Evolutionary conservation across 1,284 basidiomycete genomes (phyloP).

Genomic region (Marasmius sp.): DNA sequence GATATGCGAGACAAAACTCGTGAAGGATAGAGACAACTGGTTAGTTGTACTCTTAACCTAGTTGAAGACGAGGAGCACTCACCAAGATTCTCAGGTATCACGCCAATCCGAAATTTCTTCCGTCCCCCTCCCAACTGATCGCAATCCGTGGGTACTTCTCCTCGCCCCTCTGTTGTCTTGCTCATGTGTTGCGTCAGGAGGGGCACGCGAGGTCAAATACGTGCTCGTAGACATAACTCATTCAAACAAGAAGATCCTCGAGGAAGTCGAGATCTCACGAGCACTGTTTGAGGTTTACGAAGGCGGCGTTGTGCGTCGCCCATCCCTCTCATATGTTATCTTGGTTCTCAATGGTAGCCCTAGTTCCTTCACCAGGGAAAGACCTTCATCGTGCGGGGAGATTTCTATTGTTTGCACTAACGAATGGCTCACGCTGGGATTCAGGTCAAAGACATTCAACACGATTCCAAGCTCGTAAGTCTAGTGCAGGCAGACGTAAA

Average conservation of each 20-base stretch:
- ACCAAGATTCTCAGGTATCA: constrained; percentile 62
- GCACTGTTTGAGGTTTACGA: constrained; percentile 86
- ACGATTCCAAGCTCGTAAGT: constrained; percentile 75
- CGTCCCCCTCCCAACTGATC: constrained; percentile 73
- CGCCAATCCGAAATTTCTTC: constrained; percentile 74
- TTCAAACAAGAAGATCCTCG: constrained; percentile 57
- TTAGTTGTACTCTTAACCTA: constrained; percentile 26
- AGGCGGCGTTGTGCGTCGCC: constrained; percentile 64
- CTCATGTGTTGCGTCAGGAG: constrained; percentile 33
- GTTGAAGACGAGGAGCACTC: no score
- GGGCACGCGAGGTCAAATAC: constrained; percentile 79
- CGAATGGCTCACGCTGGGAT: not conserved
- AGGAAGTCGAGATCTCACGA: constrained; percentile 85
- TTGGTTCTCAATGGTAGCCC: constrained; percentile 4
- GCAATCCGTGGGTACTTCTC: constrained; percentile 56
- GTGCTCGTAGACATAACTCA: constrained; percentile 68
- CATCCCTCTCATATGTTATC: not conserved
- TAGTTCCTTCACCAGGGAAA: constrained; percentile 84
- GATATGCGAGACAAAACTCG: constrained; percentile 56
- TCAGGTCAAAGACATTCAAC: constrained; percentile 79
- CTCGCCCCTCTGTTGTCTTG: not conserved
- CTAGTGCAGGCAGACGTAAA: constrained; percentile 77
- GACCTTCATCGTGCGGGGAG: constrained; percentile 60
- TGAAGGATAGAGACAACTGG: constrained; percentile 73
- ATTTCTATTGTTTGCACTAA: not conserved